A percentile compares a stretch with the other conserved stretches of the same genome.
These are phyloP conservation scores for Lactarius hengduanensis DNA, from an alignment of 768 basidiomycete genomes.

Conservation along the genomic window DNA sequence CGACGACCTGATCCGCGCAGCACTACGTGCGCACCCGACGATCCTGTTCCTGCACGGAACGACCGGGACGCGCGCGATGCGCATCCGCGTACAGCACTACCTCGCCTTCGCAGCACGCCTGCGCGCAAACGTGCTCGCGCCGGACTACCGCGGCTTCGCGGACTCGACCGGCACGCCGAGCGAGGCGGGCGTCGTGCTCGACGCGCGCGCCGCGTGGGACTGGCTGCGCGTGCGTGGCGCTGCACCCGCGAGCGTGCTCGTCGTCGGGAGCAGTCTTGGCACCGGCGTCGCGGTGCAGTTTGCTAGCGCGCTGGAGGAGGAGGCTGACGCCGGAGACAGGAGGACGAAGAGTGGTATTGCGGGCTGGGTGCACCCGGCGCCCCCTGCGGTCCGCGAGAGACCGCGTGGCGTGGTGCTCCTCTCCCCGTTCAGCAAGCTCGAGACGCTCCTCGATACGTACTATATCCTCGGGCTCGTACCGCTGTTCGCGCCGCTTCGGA, in stretches of 20 bases:
- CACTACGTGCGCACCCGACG: slow-evolving; percentile 62
- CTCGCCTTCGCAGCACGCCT: slow-evolving; percentile 62
- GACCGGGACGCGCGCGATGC: slow-evolving; percentile 73
- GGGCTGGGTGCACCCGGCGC: not conserved
- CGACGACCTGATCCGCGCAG: slow-evolving; percentile 47
- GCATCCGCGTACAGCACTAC: slow-evolving; percentile 65
- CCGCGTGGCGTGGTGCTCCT: slow-evolving; percentile 44
- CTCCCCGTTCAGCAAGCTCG: slow-evolving; percentile 41
- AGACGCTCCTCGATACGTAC: slow-evolving; percentile 63
- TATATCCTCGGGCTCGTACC: slow-evolving; percentile 65
- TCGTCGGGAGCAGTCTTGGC: slow-evolving; percentile 88
- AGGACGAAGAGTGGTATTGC: not conserved
- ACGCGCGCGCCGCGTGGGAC: slow-evolving; percentile 79
- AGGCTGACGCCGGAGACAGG: not conserved
- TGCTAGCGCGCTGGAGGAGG: slow-evolving; percentile 40
- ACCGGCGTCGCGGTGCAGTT: slow-evolving; percentile 66
- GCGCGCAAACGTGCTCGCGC: slow-evolving; percentile 72
- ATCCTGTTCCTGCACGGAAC: slow-evolving; percentile 91
- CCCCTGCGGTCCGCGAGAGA: slow-evolving; percentile 31
- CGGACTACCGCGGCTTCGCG: slow-evolving; percentile 92
- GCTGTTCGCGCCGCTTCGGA: slow-evolving; percentile 64
- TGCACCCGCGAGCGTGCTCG: slow-evolving; percentile 54
- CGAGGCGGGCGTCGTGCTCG: slow-evolving; percentile 66
- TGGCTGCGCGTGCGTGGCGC: slow-evolving; percentile 70
- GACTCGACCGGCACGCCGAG: slow-evolving; percentile 81